Evolutionary conservation across 768 basidiomycete species (phyloP), one percentile per base, ranked within the genome.

Genomic region (Macrocybe gigantea): DNA sequence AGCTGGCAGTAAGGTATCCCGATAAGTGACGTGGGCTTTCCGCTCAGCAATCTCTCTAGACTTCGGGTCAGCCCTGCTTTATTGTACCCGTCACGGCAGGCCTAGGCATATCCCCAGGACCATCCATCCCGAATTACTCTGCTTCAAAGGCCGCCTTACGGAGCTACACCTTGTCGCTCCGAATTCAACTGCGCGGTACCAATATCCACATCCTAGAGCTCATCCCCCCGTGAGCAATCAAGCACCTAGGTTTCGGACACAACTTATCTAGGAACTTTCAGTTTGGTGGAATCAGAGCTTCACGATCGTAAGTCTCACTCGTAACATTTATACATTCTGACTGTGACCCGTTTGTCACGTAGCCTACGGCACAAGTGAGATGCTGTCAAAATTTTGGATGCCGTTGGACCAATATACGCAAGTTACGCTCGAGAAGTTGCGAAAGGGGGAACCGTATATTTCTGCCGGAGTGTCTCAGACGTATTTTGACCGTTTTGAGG

Each of bases 61-160:
- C 64, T 10, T 55, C 72, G 59, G 73, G 71, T 6, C 71, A 65
- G 6, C 74, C 72, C 6, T 71, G 69, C 29, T 75, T 75, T 58
- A 65, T 82, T 33, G 60, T 75, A 14, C 68, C 76, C 1, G 70
- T 83, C 39, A 73, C 79, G 0, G 80, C 80, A 5, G 75, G 68
- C 9, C 64, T 82, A n/a, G 75, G 61, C 2, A 67, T 81, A 33
- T 47, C 68, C 33, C 78, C 80, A 0, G 61, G 58, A 1, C 63
- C 74, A 1, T 56, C 52, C 32, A 62, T 79, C 0, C 60, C 71
- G 1, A 73, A 75, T 44, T 83, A 84, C 54, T 75, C 68, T 32
- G 80, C 80, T 0, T 72, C 74, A 3, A 82, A 83, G 57, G 78
- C 79, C 5, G 80, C 79, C 1, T 55, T 82, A 33, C 77, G 76